A percentile compares a stretch with the other conserved stretches of the same genome.
Evolutionary conservation across 805 yeast genomes (phyloP).

Genomic region (Ogataea saltuana): DNA sequence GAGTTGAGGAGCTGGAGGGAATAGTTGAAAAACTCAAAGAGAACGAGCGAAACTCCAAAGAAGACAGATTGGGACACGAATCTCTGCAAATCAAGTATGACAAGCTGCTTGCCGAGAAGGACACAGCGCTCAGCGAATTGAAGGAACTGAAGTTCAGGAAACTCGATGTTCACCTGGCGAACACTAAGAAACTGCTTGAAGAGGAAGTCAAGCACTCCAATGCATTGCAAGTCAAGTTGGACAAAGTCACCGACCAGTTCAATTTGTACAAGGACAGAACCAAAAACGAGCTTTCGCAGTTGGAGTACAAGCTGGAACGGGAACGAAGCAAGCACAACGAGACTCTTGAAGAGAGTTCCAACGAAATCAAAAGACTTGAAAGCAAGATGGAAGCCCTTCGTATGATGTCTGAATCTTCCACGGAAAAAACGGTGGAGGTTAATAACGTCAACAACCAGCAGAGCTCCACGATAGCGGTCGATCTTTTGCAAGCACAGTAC

Average conservation of each 20-base stretch:
- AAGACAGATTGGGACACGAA: slow-evolving; percentile 35
- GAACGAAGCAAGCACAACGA: slow-evolving; percentile 30
- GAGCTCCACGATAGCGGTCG: slow-evolving; percentile 28
- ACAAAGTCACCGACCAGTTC: slow-evolving; percentile 24
- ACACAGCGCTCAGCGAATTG: slow-evolving; percentile 29
- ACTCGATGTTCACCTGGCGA: slow-evolving; percentile 34
- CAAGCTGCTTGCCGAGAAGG: slow-evolving; percentile 26
- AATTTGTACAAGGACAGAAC: slow-evolving; percentile 28
- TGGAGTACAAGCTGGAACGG: slow-evolving; percentile 33
- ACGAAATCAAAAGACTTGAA: slow-evolving; percentile 62
- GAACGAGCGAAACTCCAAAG: slow-evolving; percentile 28
- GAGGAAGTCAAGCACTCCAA: slow-evolving; percentile 37
- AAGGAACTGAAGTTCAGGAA: slow-evolving; percentile 37
- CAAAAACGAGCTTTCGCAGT: slow-evolving; percentile 25
- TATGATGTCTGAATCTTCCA: slow-evolving; percentile 54
- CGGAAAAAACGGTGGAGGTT: slow-evolving; percentile 11
- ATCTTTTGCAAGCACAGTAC: slow-evolving; percentile 67
- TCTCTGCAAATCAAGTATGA: slow-evolving; percentile 28
- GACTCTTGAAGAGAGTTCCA: slow-evolving; percentile 34
- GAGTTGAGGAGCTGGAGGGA: slow-evolving; percentile 33
- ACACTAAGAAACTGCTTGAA: slow-evolving; percentile 35
- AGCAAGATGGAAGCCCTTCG: slow-evolving; percentile 68
- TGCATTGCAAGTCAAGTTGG: slow-evolving; percentile 25
- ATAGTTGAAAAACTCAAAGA: slow-evolving; percentile 26
- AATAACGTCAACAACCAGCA: slow-evolving; percentile 2